Conservation (phyloP, 169 alveolate species). For the Babesia sp. region DNA sequence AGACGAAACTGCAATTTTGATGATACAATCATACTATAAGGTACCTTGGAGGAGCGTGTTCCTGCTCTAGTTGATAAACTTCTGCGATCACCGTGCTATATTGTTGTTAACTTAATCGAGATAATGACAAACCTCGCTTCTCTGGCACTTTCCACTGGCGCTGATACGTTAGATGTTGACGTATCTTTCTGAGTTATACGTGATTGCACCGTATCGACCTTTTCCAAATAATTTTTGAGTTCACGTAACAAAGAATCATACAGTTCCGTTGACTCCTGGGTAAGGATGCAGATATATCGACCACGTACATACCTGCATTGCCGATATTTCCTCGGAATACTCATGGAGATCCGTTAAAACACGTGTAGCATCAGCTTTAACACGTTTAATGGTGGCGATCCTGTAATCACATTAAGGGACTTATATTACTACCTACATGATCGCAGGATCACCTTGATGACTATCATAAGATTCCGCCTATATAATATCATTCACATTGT, state of each 20-base stretch:
- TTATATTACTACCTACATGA: not conserved
- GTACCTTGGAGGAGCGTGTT: constrained; percentile 9
- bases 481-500: not conserved
- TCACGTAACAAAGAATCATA: constrained; percentile 56
- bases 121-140: not conserved
- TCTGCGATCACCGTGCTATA: not conserved
- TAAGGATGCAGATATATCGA: not conserved
- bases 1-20: constrained; percentile 5
- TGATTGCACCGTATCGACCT: constrained; percentile 37
- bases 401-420: not conserved
- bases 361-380: constrained; percentile 36
- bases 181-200: not conserved
- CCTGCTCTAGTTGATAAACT: constrained; percentile 4
- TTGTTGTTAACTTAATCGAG: not conserved
- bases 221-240: constrained; percentile 52
- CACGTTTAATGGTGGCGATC: constrained; percentile 30
- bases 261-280: constrained; percentile 49
- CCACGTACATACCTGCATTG: constrained; percentile 17
- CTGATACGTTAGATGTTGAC: not conserved
- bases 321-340: constrained; percentile 52
- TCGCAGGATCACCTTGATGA: not conserved
- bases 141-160: not conserved
- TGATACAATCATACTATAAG: not conserved
- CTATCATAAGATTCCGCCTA: constrained; percentile 9
- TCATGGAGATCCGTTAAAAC: constrained; percentile 46